Evolutionary conservation across 75 land plant genomes (phyloP), one percentile per base, ranked within the genome.

Genomic region (Adiantum capillusveneris): DNA sequence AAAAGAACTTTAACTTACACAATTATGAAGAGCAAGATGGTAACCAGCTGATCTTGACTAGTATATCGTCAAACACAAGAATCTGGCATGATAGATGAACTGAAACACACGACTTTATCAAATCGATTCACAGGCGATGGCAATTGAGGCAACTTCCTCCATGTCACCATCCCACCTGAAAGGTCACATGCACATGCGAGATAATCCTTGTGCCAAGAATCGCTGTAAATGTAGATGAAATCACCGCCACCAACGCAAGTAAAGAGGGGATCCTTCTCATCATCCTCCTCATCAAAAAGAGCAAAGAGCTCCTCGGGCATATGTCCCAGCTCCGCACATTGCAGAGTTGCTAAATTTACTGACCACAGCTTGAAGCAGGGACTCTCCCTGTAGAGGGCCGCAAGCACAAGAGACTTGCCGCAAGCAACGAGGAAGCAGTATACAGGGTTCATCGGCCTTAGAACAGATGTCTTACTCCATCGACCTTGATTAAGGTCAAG

Each of bases 101-200:
- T 79, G 29, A 82, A 82, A 58, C 82, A 67, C 21, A 75, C 64
- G 1, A 75, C 72, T 52, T 72, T 82, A 45, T 82, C 81, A 26
- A 82, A 79, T 39, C 54, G 19, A 63, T 65, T 79, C 59, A 79
- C 79, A 45, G 75, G 73, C 0, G 12, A 49, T 0, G 85, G 81
- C 56, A 82, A 11, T 0, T 26, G 44, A 0, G 85, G 82, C 29
- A 82, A 25, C 49, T 61, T 71, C 58, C 54, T 58, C 85, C 85
- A 82, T 12, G 21, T 68, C 28, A 37, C 52, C 14, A 43, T 66
- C 29, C 42, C 53, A 2, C 21, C 39, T 0, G 46, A 45, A 31
- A 81, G 44, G 45, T 79, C 73, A 50, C 81, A 82, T 21, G 75
- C 64, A 55, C 85, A 82, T 29, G 79, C 72, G 0, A 78, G 79